Conservation (phyloP, 2,329 filamentous ascomycete species). For the Pestalotiopsis sp. region DNA sequence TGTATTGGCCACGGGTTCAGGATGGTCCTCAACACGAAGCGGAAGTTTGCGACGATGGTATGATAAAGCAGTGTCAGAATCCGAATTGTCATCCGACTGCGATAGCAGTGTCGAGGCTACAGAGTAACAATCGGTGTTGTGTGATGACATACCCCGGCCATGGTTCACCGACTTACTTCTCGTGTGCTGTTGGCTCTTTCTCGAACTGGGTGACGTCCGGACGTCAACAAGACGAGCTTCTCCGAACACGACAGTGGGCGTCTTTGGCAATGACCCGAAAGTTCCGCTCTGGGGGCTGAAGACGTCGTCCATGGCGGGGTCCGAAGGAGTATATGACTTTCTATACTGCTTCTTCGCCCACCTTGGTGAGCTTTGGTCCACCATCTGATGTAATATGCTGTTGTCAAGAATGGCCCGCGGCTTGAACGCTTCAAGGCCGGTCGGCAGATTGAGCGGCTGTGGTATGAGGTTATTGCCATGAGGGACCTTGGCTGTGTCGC, state of each 20-base stretch:
- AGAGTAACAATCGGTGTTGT: constrained; percentile 25
- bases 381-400: background rate
- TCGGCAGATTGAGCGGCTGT: background rate
- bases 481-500: background rate
- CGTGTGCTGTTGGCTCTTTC: constrained; percentile 13
- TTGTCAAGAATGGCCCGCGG: background rate
- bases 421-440: background rate
- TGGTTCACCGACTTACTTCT: constrained; percentile 25
- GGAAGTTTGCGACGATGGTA: background rate
- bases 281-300: constrained; percentile 19
- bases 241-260: constrained; percentile 25
- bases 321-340: constrained; percentile 6
- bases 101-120: constrained; percentile 16
- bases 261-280: constrained; percentile 23
- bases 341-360: constrained; percentile 12
- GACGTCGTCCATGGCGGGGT: constrained; percentile 15
- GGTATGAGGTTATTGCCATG: background rate
- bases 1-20: constrained; percentile 18
- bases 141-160: constrained; percentile 22
- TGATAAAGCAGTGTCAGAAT: background rate
- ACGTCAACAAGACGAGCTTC: constrained; percentile 28
- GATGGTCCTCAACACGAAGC: constrained; percentile 21
- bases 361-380: background rate
- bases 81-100: background rate
- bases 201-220: constrained; percentile 14